Evolutionary conservation across 2,329 filamentous ascomycete species (phyloP), one percentile per base, ranked within the genome.

Genomic region (Stagonosporopsis rhizophila): DNA sequence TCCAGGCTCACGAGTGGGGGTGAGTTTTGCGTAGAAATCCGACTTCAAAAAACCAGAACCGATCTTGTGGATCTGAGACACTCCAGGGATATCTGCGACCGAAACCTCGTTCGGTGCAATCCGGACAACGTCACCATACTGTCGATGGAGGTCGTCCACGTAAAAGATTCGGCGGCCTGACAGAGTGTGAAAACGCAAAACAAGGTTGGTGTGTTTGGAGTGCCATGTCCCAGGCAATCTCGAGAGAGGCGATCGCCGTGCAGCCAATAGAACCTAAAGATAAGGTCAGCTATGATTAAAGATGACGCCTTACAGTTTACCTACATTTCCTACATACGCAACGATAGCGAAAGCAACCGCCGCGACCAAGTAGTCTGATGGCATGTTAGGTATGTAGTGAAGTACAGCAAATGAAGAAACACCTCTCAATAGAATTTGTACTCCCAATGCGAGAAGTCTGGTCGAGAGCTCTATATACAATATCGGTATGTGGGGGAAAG

Each of bases 21-120:
- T 60, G 7, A 70, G 44, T 4, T 57, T 52, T 27, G 61, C 34
- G 56, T 82, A 81, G 71, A 75, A 80, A 3, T 68, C 58, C 1
- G 68, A 73, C 56, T 82, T 81, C 3, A 70, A 58, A 44, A 78
- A 81, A 5, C 74, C 74, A 22, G 74, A 73, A 1, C 78, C 78
- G 5, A 78, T 72, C 37, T 65, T 67, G 42, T 74, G 70, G 17
- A 74, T 72, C 22, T 69, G 61, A 22, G 60, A 57, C 15, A 66
- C 63, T 19, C 60, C 69, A 38, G 52, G 32, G 7, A 63, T 40
- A 22, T 69, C 66, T 11, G 64, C 46, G 25, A 70, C 41, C 11
- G 55, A 64, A 14, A 71, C 66, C 45, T 72, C 66, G 17, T 54
- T 58, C 2, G 68, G 69, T 5, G 65, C 57, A 3, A 72, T 58